phyloP scores from a whole-genome alignment of 192 early-diverging fungal genomes.

The Backusella mclennaniae region DNA sequence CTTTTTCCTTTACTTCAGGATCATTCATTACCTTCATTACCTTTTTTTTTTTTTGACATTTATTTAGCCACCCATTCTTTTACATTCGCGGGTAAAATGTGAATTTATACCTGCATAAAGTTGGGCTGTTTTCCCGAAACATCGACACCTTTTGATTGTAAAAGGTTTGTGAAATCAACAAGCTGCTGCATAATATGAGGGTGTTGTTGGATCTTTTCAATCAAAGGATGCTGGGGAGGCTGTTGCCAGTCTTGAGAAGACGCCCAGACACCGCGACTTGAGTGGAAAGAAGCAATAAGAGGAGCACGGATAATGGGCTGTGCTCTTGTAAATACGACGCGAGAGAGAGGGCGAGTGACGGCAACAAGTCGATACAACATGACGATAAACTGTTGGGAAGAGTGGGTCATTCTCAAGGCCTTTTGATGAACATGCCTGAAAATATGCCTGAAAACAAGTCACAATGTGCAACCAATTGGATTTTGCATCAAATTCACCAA shows the following conservation, averaged over 20 bases:
- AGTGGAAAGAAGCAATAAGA: background rate
- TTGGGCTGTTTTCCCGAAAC: conserved; percentile 17
- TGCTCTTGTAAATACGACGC: background rate
- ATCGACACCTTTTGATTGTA: conserved; percentile 30
- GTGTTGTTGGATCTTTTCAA: conserved; percentile 19
- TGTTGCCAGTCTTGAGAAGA: conserved; percentile 10
- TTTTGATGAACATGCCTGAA: background rate
- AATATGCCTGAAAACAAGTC: background rate
- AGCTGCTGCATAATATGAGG: conserved; percentile 33
- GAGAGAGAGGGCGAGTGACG: background rate
- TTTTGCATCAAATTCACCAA: too few species aligned
- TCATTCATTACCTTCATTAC: conserved; percentile 30
- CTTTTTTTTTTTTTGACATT: conserved; percentile 11
- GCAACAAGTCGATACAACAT: conserved; percentile 2
- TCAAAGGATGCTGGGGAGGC: conserved; percentile 22
- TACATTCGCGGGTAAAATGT: background rate
- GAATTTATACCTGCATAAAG: conserved; percentile 24
- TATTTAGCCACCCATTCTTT: background rate
- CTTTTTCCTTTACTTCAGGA: conserved; percentile 21
- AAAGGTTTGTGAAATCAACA: conserved; percentile 21
- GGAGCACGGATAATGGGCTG: background rate
- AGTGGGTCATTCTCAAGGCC: background rate
- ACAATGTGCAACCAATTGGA: background rate
- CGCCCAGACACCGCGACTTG: background rate
- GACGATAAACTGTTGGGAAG: background rate